phyloP scores from a whole-genome alignment of 495 filamentous ascomycete species.

The Podospora conica region DNA sequence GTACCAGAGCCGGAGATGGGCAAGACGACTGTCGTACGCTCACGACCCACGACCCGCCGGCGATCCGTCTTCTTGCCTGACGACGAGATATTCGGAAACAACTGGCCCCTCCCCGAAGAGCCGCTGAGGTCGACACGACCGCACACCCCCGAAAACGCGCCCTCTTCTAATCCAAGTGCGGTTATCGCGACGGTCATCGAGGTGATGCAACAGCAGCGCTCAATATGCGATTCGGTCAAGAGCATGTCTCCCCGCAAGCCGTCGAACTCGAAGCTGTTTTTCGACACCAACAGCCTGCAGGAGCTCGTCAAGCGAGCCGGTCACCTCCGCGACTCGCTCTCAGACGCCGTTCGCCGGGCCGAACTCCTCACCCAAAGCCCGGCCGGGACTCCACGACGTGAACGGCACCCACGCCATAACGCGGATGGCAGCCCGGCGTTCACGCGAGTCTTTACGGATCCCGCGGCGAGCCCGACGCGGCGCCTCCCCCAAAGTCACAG shows the following conservation, averaged over 20 bases:
- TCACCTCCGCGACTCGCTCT: slow-evolving; percentile 63
- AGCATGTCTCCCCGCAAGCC: slow-evolving; percentile 31
- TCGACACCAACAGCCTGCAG: slow-evolving; percentile 83
- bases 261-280: slow-evolving; percentile 71
- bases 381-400: slow-evolving; percentile 41
- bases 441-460: slow-evolving; percentile 58
- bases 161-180: slow-evolving; percentile 34
- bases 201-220: slow-evolving; percentile 64
- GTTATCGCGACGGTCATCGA: slow-evolving; percentile 70
- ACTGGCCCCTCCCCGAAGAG: slow-evolving; percentile 37
- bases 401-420: slow-evolving; percentile 31
- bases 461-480: slow-evolving; percentile 38
- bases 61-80: slow-evolving; percentile 56
- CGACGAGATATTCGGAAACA: slow-evolving; percentile 57
- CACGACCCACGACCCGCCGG: slow-evolving; percentile 37
- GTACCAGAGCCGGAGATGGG: slow-evolving; percentile 33
- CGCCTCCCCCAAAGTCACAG: slow-evolving; percentile 45
- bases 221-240: slow-evolving; percentile 42
- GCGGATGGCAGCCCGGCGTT: slow-evolving; percentile 54
- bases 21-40: slow-evolving; percentile 38
- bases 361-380: slow-evolving; percentile 66
- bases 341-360: slow-evolving; percentile 71
- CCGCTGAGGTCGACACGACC: slow-evolving; percentile 25
- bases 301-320: slow-evolving; percentile 81
- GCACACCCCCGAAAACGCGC: slow-evolving; percentile 33